Base-by-base conservation (phyloP, 2,329 filamentous ascomycete genomes). In the Neospermospora avenae region DNA sequence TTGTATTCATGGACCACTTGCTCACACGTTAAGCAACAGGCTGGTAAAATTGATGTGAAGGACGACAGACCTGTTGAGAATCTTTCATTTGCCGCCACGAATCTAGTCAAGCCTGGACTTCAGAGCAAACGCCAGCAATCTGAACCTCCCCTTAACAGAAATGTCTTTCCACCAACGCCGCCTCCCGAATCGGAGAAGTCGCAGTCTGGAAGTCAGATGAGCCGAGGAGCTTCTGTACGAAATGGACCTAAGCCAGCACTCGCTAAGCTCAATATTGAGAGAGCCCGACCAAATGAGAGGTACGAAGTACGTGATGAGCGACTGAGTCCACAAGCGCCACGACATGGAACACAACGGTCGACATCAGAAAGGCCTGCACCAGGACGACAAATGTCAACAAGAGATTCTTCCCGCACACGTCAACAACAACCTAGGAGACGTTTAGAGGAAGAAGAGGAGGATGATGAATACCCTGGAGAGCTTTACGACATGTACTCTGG, bases 161-260 rank as follows among this genome's bases (percentile, higher is more conserved):
- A 90, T 69, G 84, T 93, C 64, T 97, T 98, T 78, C 95, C 95
- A 18, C 95, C 95, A n/a, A 98, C 95, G n/a, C 95, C 95, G 42
- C 95, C 95, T 6, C 95, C 95, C 5, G 95, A 99, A 78, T 84
- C 84, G 63, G 92, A 97, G 67, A 88, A 87, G 69, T 75, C 76
- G 57, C 63, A 67, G 34, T 58, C 67, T 44, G 48, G 63, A 51
- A 67, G 58, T 35, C 62, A 64, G 22, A 77, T 82, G 68, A 81
- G 76, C 65, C 80, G 85, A 22, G 83, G 77, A 55, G 79, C 80
- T 28, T 87, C 84, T n/a, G 82, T 87, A 52, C 82, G 84, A 60
- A 85, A 79, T 67, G 84, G 84, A 2, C 77, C 79, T 51, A 87
- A 83, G 65, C 84, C 84, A 39, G 80, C 81, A 75, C 82, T 81